A percentile compares a stretch with the other conserved stretches of the same genome.
Conservation (phyloP, 2,329 filamentous ascomycete genomes). For the Cladophialophora psammophila region DNA sequence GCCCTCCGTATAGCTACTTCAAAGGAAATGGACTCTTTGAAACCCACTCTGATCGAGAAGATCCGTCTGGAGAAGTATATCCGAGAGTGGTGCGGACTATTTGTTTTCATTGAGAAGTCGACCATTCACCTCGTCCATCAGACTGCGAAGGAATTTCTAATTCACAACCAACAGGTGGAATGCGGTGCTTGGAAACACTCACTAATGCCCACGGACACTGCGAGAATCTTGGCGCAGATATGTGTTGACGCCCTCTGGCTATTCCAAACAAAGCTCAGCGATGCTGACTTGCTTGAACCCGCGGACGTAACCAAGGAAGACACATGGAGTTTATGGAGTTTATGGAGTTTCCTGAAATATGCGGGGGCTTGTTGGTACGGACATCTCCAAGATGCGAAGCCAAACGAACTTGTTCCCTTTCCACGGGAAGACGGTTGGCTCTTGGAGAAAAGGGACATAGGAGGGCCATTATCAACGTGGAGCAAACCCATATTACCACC, state of each 20-base stretch:
- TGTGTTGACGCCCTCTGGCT: background rate
- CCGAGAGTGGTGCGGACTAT: constrained; percentile 47
- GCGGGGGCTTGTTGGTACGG: background rate
- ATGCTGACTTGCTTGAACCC: too few species aligned
- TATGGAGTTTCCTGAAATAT: background rate
- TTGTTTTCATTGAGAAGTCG: constrained; percentile 46
- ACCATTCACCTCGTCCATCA: constrained; percentile 52
- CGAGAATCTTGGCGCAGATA: background rate
- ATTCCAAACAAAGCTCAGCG: too few species aligned
- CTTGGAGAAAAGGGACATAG: too few species aligned
- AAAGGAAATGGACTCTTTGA: background rate
- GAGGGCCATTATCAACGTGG: too few species aligned
- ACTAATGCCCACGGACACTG: too few species aligned
- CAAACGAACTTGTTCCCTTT: background rate
- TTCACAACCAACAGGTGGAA: background rate
- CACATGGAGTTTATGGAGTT: background rate
- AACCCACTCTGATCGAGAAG: constrained; percentile 5
- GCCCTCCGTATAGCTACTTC: constrained; percentile 36
- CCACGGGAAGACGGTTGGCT: too few species aligned
- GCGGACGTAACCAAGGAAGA: background rate
- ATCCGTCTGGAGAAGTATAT: constrained; percentile 38
- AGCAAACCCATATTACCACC: too few species aligned
- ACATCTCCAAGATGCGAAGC: background rate
- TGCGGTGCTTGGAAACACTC: too few species aligned
- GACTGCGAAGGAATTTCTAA: constrained; percentile 44